These are phyloP conservation scores for Mycena vulgaris DNA, from an alignment of 768 basidiomycete genomes.

Conservation along the genomic window DNA sequence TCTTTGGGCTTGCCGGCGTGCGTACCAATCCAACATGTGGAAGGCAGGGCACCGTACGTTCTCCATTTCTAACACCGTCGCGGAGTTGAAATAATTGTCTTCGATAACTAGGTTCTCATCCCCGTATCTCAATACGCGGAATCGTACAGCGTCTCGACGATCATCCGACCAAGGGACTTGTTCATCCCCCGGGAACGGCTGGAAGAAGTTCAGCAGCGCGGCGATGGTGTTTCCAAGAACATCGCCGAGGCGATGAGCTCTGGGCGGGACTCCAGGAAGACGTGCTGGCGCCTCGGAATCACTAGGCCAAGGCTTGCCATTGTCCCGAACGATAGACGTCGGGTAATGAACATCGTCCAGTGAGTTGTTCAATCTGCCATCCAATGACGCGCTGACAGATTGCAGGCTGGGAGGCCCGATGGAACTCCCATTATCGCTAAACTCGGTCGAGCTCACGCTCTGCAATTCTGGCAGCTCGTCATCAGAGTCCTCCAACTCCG, in stretches of 20 bases:
- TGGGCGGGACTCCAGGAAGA: neutral
- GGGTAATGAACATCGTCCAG: too few species aligned
- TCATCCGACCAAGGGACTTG: neutral
- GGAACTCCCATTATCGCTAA: too few species aligned
- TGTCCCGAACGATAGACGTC: too few species aligned
- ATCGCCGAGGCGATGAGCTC: neutral
- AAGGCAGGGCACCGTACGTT: neutral
- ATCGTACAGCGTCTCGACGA: neutral
- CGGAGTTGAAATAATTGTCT: neutral
- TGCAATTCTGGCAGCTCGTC: neutral
- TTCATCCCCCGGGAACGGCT: conserved; percentile 7
- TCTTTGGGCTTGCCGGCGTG: neutral
- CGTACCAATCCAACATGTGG: conserved; percentile 7
- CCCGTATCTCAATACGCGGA: neutral
- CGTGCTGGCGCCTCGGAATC: too few species aligned
- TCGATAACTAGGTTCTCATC: neutral
- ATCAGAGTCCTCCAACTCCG: neutral
- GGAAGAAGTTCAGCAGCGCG: neutral
- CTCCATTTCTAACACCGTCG: neutral
- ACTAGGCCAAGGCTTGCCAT: too few species aligned
- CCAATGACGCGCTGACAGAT: neutral
- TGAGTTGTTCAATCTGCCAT: neutral
- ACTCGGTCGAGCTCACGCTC: too few species aligned
- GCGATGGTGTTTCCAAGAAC: neutral
- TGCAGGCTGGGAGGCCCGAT: neutral